Conservation (phyloP, 768 basidiomycete genomes). For the Lactarius tabidus region DNA sequence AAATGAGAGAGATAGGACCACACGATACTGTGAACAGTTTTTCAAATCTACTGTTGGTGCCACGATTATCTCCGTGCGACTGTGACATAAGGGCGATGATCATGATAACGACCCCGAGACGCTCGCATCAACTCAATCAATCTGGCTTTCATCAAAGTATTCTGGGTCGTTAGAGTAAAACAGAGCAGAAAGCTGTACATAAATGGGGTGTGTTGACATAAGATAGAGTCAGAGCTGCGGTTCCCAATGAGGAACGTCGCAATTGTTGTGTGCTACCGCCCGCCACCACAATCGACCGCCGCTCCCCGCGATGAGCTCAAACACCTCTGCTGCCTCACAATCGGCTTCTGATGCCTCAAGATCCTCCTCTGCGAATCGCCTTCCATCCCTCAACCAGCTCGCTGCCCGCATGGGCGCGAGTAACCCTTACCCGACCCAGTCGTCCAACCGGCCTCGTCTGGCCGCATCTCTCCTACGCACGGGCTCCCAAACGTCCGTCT, state of each 20-base stretch:
- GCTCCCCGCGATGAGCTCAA: slow-evolving; percentile 14
- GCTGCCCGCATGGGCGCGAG: slow-evolving; percentile 68
- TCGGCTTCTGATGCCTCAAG: slow-evolving; percentile 36
- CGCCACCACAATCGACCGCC: slow-evolving; percentile 3
- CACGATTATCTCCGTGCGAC: too few species aligned
- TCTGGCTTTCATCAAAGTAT: too few species aligned
- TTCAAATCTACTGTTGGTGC: too few species aligned
- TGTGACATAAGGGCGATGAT: neutral
- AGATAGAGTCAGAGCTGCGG: neutral
- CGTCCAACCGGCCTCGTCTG: slow-evolving; percentile 59
- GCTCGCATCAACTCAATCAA: neutral
- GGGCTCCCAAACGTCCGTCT: slow-evolving; percentile 43
- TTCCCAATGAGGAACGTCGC: neutral
- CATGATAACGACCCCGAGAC: too few species aligned
- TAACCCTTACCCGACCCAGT: slow-evolving; percentile 14
- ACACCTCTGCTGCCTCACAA: slow-evolving; percentile 26
- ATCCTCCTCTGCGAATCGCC: slow-evolving; percentile 37
- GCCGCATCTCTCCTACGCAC: slow-evolving; percentile 71
- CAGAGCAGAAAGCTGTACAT: neutral
- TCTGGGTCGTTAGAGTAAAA: too few species aligned
- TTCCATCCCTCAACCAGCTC: slow-evolving; percentile 77
- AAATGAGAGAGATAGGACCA: too few species aligned
- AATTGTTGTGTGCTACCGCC: slow-evolving; percentile 3
- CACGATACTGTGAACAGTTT: too few species aligned
- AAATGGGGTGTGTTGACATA: neutral